Evolutionary conservation across 2,329 filamentous ascomycete species (phyloP), one percentile per base, ranked within the genome.

Genomic region (Pseudocercospora fijiensis): DNA sequence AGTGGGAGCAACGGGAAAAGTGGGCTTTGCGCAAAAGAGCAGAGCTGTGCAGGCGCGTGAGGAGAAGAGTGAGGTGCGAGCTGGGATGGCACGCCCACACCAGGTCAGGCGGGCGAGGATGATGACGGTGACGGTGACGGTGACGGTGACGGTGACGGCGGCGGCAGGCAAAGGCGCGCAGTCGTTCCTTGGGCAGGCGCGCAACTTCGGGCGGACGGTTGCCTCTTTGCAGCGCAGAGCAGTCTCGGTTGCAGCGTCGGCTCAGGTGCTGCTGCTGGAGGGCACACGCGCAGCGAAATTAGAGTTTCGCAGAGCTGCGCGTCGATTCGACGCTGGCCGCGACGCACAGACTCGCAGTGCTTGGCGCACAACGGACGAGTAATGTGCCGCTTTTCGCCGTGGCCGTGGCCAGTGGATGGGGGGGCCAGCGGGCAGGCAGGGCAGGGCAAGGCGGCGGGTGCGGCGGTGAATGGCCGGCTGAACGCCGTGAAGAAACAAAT

Each of bases 1-100:
- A 51, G 63, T 56, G 66, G 27, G 60, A 49, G 63, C 64, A 65
- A 65, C 60, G 59, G 61, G 60, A 67, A 66, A 67, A 69, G 70
- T 70, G 68, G 67, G 67, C 58, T 52, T 52, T 60, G 56, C 66
- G 28, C 53, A 24, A 30, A 18, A 55, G 28, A 56, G 53, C 53
- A 55, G 28, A 56, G 53, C 53, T 56, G 18, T 22, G 53, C 27
- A 41, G 53, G 37, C 26, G 28, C 22, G 53, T 41, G 53, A 56
- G 28, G 28, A 56, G 60, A 18, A 37, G 55, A 20, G 22, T 26
- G 45, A 41, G 58, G 51, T 30, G 61, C 47, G 24, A 53, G 60
- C 59, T 45, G 59, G 60, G 63, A 65, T 62, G 27, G 59, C 60
- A 55, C 53, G 63, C 58, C 58, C 56, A 57, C 43, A 45, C 52